Conservation (phyloP, 192 early-diverging fungal genomes). For the Haplosporangium gracile region DNA sequence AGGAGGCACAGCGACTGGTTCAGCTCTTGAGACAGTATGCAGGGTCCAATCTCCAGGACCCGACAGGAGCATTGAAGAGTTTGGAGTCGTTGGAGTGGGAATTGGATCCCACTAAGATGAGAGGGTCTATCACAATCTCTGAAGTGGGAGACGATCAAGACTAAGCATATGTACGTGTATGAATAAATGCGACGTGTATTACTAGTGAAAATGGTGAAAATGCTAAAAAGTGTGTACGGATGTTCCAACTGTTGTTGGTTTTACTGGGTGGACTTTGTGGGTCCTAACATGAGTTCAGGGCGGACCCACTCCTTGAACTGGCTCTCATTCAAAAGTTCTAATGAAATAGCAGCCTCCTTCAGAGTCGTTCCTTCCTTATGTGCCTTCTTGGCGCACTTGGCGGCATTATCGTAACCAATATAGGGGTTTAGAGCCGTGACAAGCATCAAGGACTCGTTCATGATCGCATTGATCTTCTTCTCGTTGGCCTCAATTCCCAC, state of each 20-base stretch:
- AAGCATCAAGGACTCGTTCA: slow-evolving; percentile 95
- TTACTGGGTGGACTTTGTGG: slow-evolving; percentile 17
- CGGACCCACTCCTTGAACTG: slow-evolving; percentile 96
- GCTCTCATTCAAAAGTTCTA: slow-evolving; percentile 87
- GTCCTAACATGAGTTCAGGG: slow-evolving; percentile 87
- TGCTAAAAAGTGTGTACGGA: neutral
- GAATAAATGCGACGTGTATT: neutral
- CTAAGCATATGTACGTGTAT: neutral
- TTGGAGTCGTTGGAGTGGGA: slow-evolving; percentile 25
- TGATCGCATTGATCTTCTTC: slow-evolving; percentile 83
- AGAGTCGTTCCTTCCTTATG: slow-evolving; percentile 85
- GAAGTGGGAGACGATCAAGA: slow-evolving; percentile 7
- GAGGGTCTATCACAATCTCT: slow-evolving; percentile 20
- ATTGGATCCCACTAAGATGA: slow-evolving; percentile 8
- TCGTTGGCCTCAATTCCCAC: slow-evolving; percentile 93
- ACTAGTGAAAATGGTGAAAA: neutral
- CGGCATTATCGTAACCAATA: slow-evolving; percentile 86
- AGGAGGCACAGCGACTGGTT: slow-evolving; percentile 25
- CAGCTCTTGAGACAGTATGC: slow-evolving; percentile 23
- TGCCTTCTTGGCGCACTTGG: slow-evolving; percentile 95
- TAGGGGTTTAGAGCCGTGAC: slow-evolving; percentile 98
- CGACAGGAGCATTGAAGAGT: slow-evolving; percentile 15
- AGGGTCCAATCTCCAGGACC: neutral
- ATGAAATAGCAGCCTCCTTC: slow-evolving; percentile 90
- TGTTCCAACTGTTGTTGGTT: neutral